These are phyloP conservation scores for Alternaria ethzedia DNA, from an alignment of 2,329 filamentous ascomycete species.

Conservation along the genomic window DNA sequence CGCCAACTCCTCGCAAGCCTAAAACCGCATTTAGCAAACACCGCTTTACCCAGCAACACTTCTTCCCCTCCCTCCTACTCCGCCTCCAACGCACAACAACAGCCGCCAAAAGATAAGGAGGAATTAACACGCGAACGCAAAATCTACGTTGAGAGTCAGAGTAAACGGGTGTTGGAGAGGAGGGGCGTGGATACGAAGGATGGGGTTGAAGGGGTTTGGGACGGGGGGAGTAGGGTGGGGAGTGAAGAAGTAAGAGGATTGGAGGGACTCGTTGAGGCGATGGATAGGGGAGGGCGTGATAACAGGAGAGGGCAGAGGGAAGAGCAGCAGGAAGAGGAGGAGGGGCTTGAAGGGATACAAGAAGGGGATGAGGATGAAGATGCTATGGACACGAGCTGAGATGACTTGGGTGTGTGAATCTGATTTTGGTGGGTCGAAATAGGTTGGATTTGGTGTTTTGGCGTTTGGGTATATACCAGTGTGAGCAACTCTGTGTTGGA, in stretches of 20 bases:
- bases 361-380: constrained; percentile 17
- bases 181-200: constrained; percentile 65
- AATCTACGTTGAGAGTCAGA: constrained; percentile 83
- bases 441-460: not conserved
- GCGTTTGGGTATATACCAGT: not conserved
- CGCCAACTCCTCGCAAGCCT: constrained; percentile 72
- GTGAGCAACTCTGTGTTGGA: not conserved
- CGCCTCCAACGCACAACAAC: too few relatives aligned
- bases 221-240: constrained; percentile 27
- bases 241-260: constrained; percentile 40
- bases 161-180: constrained; percentile 76
- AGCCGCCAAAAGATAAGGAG: constrained; percentile 38
- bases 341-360: constrained; percentile 1
- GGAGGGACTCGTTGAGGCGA: constrained; percentile 32
- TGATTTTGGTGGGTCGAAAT: not conserved
- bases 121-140: constrained; percentile 71
- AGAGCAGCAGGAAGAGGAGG: constrained; percentile 3
- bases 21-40: constrained; percentile 65
- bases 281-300: constrained; percentile 10
- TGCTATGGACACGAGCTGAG: constrained; percentile 33
- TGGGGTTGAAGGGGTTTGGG: constrained; percentile 42
- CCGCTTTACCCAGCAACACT: constrained; percentile 26
- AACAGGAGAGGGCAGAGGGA: not conserved
- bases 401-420: not conserved
- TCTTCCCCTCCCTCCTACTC: constrained; percentile 4